Percentiles rank a stretch among this genome's conserved stretches.
Conservation (phyloP, 2,329 filamentous ascomycete genomes). For the Xylariomycetidae sp. region DNA sequence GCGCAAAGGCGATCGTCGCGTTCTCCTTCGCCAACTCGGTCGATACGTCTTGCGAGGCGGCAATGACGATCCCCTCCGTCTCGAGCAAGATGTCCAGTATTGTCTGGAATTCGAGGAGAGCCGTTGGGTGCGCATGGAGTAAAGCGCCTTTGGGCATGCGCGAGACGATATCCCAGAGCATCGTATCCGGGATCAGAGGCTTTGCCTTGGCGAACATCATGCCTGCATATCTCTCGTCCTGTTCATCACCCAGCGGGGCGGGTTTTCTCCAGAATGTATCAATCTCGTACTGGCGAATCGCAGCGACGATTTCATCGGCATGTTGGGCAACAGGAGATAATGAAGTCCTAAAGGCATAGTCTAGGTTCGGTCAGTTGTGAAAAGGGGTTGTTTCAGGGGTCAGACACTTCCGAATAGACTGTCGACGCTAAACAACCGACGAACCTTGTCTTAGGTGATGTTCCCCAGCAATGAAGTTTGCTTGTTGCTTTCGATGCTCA, state of each 20-base stretch:
- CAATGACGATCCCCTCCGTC: slow-evolving; percentile 8
- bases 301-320: slow-evolving; percentile 9
- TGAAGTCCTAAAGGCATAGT: slow-evolving; percentile 7
- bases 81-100: slow-evolving; percentile 9
- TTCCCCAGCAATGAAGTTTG: too few relatives aligned
- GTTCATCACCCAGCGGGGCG: slow-evolving; percentile 4
- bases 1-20: slow-evolving; percentile 7
- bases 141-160: slow-evolving; percentile 14
- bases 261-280: slow-evolving; percentile 7
- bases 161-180: slow-evolving; percentile 10
- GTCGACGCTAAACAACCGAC: too few relatives aligned
- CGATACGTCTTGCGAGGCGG: slow-evolving; percentile 6
- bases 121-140: slow-evolving; percentile 10
- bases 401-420: too few relatives aligned
- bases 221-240: slow-evolving; percentile 10
- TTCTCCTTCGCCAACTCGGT: slow-evolving; percentile 5
- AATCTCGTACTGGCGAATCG: slow-evolving; percentile 12
- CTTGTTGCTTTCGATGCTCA: too few relatives aligned
- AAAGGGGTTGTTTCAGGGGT: too few relatives aligned
- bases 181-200: slow-evolving; percentile 9
- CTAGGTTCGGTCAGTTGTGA: too few relatives aligned
- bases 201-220: slow-evolving; percentile 12
- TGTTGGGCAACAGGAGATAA: slow-evolving; percentile 8
- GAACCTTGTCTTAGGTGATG: too few relatives aligned
- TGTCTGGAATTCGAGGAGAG: slow-evolving; percentile 8